phyloP scores from a whole-genome alignment of 805 yeast species.

The Candida piceae region DNA sequence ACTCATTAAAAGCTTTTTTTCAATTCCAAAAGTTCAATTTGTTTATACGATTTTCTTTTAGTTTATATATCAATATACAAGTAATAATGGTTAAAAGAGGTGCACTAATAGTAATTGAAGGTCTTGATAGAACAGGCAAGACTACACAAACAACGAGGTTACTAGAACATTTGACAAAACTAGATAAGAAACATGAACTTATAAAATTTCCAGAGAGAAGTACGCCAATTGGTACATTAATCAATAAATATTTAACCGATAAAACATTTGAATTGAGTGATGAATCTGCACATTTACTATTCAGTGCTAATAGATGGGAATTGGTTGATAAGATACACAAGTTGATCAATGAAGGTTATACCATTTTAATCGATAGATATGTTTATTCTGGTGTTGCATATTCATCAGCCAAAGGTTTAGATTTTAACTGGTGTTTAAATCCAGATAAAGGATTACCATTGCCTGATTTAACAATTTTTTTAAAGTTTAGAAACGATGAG shows the following conservation, averaged over 20 bases:
- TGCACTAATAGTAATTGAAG: conserved; percentile 76
- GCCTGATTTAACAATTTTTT: conserved; percentile 80
- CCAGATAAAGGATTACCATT: conserved; percentile 83
- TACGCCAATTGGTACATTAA: conserved; percentile 75
- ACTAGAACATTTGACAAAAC: conserved; percentile 21
- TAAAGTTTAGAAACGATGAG: conserved; percentile 51
- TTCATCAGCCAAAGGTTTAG: conserved; percentile 77
- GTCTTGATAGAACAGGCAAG: conserved; percentile 92
- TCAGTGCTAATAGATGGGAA: conserved; percentile 97
- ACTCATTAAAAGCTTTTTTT: too few relatives aligned
- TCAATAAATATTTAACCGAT: conserved; percentile 65
- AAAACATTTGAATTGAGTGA: conserved; percentile 51
- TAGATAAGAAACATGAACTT: conserved; percentile 37
- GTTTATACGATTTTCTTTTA: too few relatives aligned
- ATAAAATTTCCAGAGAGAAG: conserved; percentile 86
- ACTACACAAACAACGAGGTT: conserved; percentile 67
- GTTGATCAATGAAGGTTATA: conserved; percentile 45
- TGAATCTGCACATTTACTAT: conserved; percentile 79
- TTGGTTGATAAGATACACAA: conserved; percentile 41
- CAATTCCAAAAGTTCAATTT: too few relatives aligned
- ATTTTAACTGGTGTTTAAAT: conserved; percentile 67
- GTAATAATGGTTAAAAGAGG: conserved; percentile 59
- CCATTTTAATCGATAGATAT: conserved; percentile 77
- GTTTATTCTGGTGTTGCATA: conserved; percentile 92
- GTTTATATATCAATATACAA: too few relatives aligned